These are phyloP conservation scores for Juncus inflexus DNA, from an alignment of 176 grass and related monocot species.

Conservation along the genomic window DNA sequence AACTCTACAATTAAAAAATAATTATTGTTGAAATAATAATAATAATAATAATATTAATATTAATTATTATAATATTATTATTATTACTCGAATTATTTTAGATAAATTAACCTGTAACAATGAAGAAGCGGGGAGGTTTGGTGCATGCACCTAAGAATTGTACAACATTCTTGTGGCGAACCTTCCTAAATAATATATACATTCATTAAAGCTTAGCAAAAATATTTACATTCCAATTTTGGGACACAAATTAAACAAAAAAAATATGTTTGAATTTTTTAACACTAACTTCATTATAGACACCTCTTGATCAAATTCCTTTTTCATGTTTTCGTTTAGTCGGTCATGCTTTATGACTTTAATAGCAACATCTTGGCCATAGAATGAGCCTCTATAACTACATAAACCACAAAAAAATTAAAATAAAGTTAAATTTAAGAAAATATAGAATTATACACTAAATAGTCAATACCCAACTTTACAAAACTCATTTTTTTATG, in stretches of 20 bases:
- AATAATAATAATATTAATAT: slow-evolving; percentile 14
- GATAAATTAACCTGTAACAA: slow-evolving; percentile 39
- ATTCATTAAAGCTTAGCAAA: slow-evolving; percentile 1
- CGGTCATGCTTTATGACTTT: slow-evolving; percentile 40
- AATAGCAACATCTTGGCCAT: slow-evolving; percentile 43
- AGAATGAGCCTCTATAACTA: slow-evolving; percentile 42
- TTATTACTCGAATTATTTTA: no score
- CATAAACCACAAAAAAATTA: slow-evolving; percentile 11
- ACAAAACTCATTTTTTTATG: no score
- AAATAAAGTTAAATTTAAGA: background rate
- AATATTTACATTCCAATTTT: background rate
- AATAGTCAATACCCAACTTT: no score
- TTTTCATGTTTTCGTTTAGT: slow-evolving; percentile 29
- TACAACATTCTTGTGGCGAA: slow-evolving; percentile 54
- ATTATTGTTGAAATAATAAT: slow-evolving; percentile 8
- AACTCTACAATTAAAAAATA: slow-evolving; percentile 25
- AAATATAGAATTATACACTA: no score
- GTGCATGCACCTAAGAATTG: slow-evolving; percentile 50
- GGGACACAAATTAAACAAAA: background rate
- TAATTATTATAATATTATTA: background rate
- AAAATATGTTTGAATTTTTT: background rate
- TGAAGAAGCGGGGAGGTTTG: slow-evolving; percentile 38
- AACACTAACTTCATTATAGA: slow-evolving; percentile 35
- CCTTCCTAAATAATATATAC: slow-evolving; percentile 35
- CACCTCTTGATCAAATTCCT: slow-evolving; percentile 45